These are phyloP conservation scores for Trichoderma atrobrunneum DNA, from an alignment of 2,329 filamentous ascomycete species.

Conservation along the genomic window DNA sequence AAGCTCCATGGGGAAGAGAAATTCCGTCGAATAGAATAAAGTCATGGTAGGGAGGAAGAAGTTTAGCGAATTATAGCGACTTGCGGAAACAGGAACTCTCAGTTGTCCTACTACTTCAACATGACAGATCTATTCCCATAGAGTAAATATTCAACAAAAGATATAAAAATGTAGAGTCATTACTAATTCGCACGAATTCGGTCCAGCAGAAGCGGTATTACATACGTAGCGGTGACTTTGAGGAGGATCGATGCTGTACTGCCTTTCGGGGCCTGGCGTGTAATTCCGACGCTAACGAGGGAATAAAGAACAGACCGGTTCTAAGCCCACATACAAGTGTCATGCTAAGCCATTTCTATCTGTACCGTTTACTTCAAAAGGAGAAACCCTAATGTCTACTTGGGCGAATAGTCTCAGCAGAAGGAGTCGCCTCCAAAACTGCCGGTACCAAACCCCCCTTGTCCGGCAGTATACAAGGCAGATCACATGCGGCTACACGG, in stretches of 20 bases:
- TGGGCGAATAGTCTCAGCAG: not conserved
- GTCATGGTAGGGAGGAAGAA: not conserved
- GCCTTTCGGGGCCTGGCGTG: not conserved
- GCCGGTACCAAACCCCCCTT: not conserved
- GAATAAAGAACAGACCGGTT: not conserved
- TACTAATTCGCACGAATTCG: not conserved
- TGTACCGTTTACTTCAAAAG: not conserved
- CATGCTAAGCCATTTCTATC: not conserved
- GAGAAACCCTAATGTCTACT: not conserved
- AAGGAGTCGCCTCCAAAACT: not conserved
- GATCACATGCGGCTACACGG: not conserved
- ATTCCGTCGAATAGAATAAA: not conserved
- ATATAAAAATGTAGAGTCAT: not conserved
- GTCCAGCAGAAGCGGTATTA: not conserved
- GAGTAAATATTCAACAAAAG: not conserved
- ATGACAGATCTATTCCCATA: not conserved
- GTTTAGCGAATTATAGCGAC: not conserved
- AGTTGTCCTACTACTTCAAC: not conserved
- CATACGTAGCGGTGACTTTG: not conserved
- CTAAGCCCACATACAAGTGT: not conserved
- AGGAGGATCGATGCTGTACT: not conserved
- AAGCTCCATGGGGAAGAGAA: not conserved
- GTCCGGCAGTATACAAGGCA: not conserved
- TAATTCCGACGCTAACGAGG: not conserved
- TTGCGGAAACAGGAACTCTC: not conserved